phyloP scores from a whole-genome alignment of 1,284 basidiomycete genomes.

The Sanguinoderma infundibulare region DNA sequence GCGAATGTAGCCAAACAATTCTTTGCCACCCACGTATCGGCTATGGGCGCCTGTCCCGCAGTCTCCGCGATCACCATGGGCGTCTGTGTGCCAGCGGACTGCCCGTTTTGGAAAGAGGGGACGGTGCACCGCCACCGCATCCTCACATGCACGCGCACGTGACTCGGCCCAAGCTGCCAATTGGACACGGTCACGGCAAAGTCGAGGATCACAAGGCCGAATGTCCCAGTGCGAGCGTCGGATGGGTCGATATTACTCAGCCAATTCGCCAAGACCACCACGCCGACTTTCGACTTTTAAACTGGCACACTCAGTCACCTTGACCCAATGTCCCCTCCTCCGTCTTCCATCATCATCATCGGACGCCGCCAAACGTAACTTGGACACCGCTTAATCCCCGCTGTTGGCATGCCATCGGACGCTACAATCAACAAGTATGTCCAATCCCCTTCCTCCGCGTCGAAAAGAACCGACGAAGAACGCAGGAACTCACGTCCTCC shows the following conservation, averaged over 20 bases:
- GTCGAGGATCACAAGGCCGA: too few species aligned
- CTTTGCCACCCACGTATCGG: background rate
- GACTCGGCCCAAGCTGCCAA: too few species aligned
- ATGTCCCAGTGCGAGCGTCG: too few species aligned
- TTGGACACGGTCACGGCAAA: too few species aligned
- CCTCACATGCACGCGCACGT: too few species aligned
- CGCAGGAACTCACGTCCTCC: background rate
- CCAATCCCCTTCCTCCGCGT: background rate
- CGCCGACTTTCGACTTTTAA: too few species aligned
- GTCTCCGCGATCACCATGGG: background rate
- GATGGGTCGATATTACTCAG: too few species aligned
- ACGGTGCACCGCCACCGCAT: background rate
- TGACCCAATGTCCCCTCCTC: too few species aligned
- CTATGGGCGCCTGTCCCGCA: background rate
- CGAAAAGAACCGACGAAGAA: background rate
- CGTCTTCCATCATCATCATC: background rate
- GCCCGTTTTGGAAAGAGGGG: background rate
- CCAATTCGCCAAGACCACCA: too few species aligned
- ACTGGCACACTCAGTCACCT: too few species aligned
- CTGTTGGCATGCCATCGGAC: constrained; percentile 1
- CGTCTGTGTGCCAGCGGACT: background rate
- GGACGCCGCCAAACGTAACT: background rate
- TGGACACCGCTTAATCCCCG: background rate
- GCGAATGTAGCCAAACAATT: background rate
- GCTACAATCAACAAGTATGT: background rate